Base-by-base conservation (phyloP, 2,329 filamentous ascomycete species). In the Colletotrichum sp. region DNA sequence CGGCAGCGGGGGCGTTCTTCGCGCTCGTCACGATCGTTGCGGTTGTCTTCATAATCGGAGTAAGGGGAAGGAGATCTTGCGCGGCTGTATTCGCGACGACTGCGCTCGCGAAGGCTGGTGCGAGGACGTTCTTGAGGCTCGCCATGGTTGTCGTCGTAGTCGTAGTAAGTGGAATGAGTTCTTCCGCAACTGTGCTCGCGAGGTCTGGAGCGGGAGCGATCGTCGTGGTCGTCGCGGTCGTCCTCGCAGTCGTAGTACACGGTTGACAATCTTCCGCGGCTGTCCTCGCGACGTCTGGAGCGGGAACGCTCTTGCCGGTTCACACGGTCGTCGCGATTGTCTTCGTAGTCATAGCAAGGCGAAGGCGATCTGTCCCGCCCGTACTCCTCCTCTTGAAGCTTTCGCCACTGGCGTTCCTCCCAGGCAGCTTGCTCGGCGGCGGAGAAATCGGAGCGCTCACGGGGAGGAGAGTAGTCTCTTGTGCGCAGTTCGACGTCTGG, bases 261-360 rank as follows among this genome's bases (percentile, higher is more conserved):
- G 0, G 18, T 48, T 48, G 43, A 21, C 1, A 18, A 0, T 21
- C 43, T 13, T 48, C 43, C 43, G 43, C 43, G 43, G 3, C 43
- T 48, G 10, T 48, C 9, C 43, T 48, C 0, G 9, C 43, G 43
- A 3, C 2, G 43, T 48, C 43, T 48, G 3, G 5, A 7, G 43
- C 0, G 5, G 0, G 0, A 21, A 0, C 9, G 5, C 3, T 48
- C 18, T 48, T 7, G 3, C 0, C 18, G 39, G 0, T 5, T 26
- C 4, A 4, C 3, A 48, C 1, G 43, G 43, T n/a, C 10, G 0
- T 48, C 6, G 6, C 43, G 43, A 1, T 48, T 0, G 6, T 12
- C 43, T 21, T 48, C 4, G 43, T 48, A 48, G 43, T 1, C 18
- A 48, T 48, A 48, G 43, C 43, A 48, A 48, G 43, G 43, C 0